Percentiles rank a stretch among this genome's conserved stretches.
Conservation (phyloP, 2,329 filamentous ascomycete species). For the Macrophomina phaseolina region DNA sequence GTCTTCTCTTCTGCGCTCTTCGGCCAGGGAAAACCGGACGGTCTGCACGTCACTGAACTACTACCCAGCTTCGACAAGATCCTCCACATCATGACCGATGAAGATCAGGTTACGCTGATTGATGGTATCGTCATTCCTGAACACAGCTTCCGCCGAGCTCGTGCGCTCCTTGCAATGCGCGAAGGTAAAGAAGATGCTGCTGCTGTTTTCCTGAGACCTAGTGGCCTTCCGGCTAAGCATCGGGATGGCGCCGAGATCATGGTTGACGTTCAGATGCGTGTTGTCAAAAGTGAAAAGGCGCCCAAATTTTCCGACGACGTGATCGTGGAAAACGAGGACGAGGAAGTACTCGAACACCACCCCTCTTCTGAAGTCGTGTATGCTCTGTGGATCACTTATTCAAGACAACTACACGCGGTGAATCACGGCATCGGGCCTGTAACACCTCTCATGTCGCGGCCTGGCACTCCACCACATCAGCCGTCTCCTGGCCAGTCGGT, state of each 20-base stretch:
- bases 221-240: constrained; percentile 83
- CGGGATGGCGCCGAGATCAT: constrained; percentile 90
- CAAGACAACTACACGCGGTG: constrained; percentile 83
- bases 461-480: constrained; percentile 75
- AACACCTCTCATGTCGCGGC: constrained; percentile 68
- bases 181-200: constrained; percentile 80
- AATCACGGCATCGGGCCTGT: constrained; percentile 66
- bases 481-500: constrained; percentile 76
- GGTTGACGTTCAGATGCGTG: constrained; percentile 94
- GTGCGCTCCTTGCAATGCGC: constrained; percentile 80
- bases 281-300: constrained; percentile 81
- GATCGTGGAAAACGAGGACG: constrained; percentile 62
- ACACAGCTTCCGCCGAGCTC: constrained; percentile 89
- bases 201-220: constrained; percentile 79
- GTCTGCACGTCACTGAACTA: constrained; percentile 76
- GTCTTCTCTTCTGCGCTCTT: constrained; percentile 94
- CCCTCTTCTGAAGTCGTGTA: constrained; percentile 77
- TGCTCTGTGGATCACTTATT: constrained; percentile 97
- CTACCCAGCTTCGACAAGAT: constrained; percentile 89
- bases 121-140: constrained; percentile 98
- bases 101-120: constrained; percentile 80
- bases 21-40: constrained; percentile 83
- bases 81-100: constrained; percentile 78
- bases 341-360: constrained; percentile 56
- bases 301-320: constrained; percentile 61